These are phyloP conservation scores for Flaveria bidentis DNA, from an alignment of 129 eudicot genomes.

Conservation along the genomic window DNA sequence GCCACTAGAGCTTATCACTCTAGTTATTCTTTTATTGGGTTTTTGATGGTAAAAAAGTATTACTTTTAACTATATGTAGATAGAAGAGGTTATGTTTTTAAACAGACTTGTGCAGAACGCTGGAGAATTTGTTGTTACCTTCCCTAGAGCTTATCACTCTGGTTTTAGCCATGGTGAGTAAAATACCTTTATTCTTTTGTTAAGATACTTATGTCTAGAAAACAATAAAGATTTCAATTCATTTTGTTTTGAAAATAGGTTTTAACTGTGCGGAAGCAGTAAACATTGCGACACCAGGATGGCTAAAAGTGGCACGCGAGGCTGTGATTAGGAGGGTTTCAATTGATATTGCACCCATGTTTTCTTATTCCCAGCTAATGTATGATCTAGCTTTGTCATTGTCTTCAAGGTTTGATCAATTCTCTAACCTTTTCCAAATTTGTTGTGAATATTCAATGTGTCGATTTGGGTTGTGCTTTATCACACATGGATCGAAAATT, in stretches of 20 bases:
- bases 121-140: conserved; percentile 93
- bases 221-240: not conserved
- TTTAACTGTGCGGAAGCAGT: not conserved
- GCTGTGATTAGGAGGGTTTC: not conserved
- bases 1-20: too few species aligned
- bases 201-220: not conserved
- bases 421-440: not conserved
- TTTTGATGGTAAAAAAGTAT: too few species aligned
- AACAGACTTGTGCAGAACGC: conserved; percentile 84
- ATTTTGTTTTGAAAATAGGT: not conserved
- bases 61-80: too few species aligned
- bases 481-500: too few species aligned
- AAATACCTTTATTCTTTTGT: not conserved
- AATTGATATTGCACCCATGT: not conserved
- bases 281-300: not conserved
- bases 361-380: not conserved
- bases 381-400: not conserved
- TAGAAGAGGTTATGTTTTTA: not conserved
- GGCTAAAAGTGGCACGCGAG: not conserved
- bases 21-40: too few species aligned
- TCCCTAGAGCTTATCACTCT: conserved; percentile 94
- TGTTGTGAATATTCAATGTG: too few species aligned
- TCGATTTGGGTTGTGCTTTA: too few species aligned
- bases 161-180: conserved; percentile 88
- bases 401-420: not conserved